Evolutionary conservation across 106 monocot species (phyloP).

Genomic region (Agapanthus africanus): DNA sequence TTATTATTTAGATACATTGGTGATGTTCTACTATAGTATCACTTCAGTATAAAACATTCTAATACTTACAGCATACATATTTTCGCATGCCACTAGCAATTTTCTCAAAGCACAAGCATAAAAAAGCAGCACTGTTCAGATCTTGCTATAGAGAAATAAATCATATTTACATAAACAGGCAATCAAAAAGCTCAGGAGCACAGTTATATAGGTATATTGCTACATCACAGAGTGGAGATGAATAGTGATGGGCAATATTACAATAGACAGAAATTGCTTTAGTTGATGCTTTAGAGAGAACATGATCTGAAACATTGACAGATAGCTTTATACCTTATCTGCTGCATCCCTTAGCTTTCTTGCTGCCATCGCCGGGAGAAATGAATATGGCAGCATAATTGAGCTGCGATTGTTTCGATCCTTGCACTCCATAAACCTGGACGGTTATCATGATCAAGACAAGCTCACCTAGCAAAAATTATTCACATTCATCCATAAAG

Average conservation of each 20-base stretch:
- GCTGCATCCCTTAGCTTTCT: slow-evolving; percentile 62
- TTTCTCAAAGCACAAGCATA: not conserved
- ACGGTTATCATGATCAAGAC: slow-evolving; percentile 55
- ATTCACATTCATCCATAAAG: slow-evolving; percentile 15
- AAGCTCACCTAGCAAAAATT: slow-evolving; percentile 42
- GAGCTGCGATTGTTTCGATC: slow-evolving; percentile 76
- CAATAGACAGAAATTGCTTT: not conserved
- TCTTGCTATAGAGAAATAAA: not conserved
- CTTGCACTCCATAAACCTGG: slow-evolving; percentile 99
- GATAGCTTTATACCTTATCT: slow-evolving; percentile 60
- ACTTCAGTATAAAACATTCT: not conserved
- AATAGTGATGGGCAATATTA: not conserved
- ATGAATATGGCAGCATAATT: slow-evolving; percentile 69
- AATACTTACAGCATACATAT: not conserved
- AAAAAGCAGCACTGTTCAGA: not conserved
- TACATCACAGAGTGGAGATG: not conserved
- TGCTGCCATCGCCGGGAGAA: slow-evolving; percentile 78
- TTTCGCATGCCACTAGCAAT: not conserved
- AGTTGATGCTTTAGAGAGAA: not conserved
- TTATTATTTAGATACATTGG: not conserved
- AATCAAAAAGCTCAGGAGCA: not conserved
- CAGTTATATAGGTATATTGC: not conserved
- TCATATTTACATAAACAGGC: too few species aligned
- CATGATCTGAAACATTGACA: not conserved
- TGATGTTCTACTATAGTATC: not conserved